Evolutionary conservation across 306 rosid species (phyloP).

Genomic region (Morella rubra): DNA sequence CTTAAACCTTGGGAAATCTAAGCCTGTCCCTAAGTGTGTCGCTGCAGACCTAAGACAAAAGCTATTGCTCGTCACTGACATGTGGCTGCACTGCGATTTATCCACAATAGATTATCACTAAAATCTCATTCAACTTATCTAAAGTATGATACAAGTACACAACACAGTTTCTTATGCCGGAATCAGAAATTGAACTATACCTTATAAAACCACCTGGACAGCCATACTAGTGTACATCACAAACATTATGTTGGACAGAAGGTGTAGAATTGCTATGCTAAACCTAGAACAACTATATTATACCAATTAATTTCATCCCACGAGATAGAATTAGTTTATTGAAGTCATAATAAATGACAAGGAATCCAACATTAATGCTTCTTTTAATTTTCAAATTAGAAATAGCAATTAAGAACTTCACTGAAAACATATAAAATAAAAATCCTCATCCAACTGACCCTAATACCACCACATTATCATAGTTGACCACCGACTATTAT

Average conservation of each 20-base stretch:
- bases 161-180: background rate
- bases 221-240: background rate
- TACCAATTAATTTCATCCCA: background rate
- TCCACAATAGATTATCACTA: too few relatives aligned
- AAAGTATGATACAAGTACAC: too few relatives aligned
- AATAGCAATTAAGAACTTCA: background rate
- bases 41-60: conserved; percentile 26
- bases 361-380: background rate
- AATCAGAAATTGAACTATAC: background rate
- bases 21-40: conserved; percentile 11
- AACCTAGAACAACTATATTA: background rate
- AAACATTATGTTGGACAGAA: background rate
- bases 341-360: background rate
- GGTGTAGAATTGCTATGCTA: background rate
- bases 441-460: background rate
- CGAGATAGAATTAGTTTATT: background rate
- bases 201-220: background rate
- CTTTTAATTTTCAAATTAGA: background rate
- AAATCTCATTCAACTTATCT: background rate
- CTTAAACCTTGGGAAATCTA: conserved; percentile 13
- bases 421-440: background rate
- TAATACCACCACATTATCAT: background rate
- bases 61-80: conserved; percentile 6
- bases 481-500: background rate
- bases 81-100: background rate